phyloP scores from a whole-genome alignment of 129 eudicot species.

The Pulicaria dysenterica region DNA sequence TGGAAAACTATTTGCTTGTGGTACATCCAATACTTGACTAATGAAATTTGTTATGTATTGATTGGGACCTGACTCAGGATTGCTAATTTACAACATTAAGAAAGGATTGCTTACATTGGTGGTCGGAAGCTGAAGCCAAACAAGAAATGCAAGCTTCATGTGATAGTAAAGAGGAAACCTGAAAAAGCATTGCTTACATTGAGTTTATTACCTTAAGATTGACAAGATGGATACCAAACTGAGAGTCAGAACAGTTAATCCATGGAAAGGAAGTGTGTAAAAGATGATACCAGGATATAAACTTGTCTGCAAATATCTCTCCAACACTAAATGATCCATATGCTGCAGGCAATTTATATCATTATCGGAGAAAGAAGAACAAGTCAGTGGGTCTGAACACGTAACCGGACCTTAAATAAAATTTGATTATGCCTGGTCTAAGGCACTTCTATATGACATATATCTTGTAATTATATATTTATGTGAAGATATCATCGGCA shows the following conservation, averaged over 20 bases:
- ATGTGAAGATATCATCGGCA: neutral
- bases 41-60: neutral
- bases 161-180: slow-evolving; percentile 91
- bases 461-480: neutral
- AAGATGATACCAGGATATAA: slow-evolving; percentile 67
- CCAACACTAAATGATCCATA: slow-evolving; percentile 88
- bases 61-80: slow-evolving; percentile 1
- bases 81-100: slow-evolving; percentile 5
- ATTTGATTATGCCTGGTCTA: no score
- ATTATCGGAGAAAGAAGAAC: neutral
- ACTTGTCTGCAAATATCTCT: slow-evolving; percentile 73
- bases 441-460: no score
- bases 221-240: slow-evolving; percentile 1
- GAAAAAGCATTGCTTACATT: slow-evolving; percentile 27
- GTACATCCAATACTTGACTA: slow-evolving; percentile 6
- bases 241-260: neutral
- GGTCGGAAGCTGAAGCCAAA: slow-evolving; percentile 93
- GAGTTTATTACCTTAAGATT: slow-evolving; percentile 1
- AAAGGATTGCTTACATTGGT: slow-evolving; percentile 54
- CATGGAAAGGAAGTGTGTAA: slow-evolving; percentile 14
- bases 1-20: neutral
- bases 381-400: no score
- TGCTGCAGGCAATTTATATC: slow-evolving; percentile 53
- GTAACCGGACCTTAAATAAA: no score
- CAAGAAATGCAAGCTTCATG: slow-evolving; percentile 87